Percentiles rank a stretch among this genome's conserved stretches.
Conservation (phyloP, 495 filamentous ascomycete genomes). For the Filosporella fistucella region DNA sequence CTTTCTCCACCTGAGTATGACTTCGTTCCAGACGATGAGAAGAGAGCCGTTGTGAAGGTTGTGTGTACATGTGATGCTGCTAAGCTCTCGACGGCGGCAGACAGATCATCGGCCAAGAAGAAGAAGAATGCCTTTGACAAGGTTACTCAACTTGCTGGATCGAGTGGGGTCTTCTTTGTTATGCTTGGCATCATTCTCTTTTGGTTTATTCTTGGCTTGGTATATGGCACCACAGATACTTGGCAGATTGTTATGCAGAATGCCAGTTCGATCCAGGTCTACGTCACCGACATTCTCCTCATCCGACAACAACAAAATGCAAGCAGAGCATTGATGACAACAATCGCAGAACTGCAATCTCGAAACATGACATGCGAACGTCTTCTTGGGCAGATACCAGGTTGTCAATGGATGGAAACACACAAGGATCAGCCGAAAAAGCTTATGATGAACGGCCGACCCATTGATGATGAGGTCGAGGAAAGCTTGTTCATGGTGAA, state of each 20-base stretch:
- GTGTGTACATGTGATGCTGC: too few species aligned
- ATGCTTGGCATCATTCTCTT: slow-evolving; percentile 7
- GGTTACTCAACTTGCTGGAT: slow-evolving; percentile 11
- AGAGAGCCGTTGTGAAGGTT: too few species aligned
- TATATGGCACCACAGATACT: slow-evolving; percentile 24
- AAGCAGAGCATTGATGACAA: slow-evolving; percentile 24
- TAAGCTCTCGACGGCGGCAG: slow-evolving; percentile 23
- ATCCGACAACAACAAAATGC: slow-evolving; percentile 34
- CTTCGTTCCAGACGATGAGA: neutral
- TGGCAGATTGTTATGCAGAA: slow-evolving; percentile 36
- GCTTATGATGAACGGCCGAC: slow-evolving; percentile 5
- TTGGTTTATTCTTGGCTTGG: slow-evolving; percentile 30
- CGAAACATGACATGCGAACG: slow-evolving; percentile 27
- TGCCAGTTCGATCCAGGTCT: slow-evolving; percentile 32
- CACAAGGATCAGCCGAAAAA: slow-evolving; percentile 14
- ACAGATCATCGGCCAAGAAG: slow-evolving; percentile 6
- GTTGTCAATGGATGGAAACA: slow-evolving; percentile 17
- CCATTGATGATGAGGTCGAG: slow-evolving; percentile 13
- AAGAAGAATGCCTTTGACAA: slow-evolving; percentile 11
- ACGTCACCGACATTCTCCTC: slow-evolving; percentile 34
- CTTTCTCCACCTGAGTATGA: slow-evolving; percentile 2
- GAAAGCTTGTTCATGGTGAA: slow-evolving; percentile 14
- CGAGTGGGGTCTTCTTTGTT: slow-evolving; percentile 12
- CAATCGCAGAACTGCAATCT: slow-evolving; percentile 28
- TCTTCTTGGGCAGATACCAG: slow-evolving; percentile 24